Percentiles rank a stretch among this genome's conserved stretches.
Evolutionary conservation across 2,329 filamentous ascomycete species (phyloP).

Genomic region (Nigrograna mackinnonii): DNA sequence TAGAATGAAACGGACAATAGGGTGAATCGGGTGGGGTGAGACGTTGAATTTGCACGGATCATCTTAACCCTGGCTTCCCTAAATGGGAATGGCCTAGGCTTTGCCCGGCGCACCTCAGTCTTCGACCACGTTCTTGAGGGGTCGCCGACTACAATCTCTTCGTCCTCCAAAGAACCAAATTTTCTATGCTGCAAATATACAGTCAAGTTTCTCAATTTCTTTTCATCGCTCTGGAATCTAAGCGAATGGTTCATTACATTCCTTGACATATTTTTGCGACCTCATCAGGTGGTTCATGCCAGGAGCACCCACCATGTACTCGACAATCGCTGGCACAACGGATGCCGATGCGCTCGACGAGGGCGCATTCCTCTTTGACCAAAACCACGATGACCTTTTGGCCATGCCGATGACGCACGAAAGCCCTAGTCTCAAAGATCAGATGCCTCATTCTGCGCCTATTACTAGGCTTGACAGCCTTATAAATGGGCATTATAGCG

Average conservation of each 20-base stretch:
- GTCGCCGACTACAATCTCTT: conserved; percentile 20
- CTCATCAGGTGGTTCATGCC: conserved; percentile 33
- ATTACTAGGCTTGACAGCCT: conserved; percentile 39
- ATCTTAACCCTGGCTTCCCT: too few species aligned
- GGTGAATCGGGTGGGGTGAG: too few species aligned
- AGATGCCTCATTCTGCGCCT: conserved; percentile 23
- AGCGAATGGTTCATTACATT: conserved; percentile 24
- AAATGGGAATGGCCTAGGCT: too few species aligned
- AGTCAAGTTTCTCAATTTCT: conserved; percentile 14
- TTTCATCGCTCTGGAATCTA: conserved; percentile 13
- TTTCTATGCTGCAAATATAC: conserved; percentile 22
- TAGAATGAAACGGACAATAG: too few species aligned
- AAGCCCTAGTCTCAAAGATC: conserved; percentile 35
- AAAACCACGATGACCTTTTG: conserved; percentile 32
- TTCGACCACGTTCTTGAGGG: conserved; percentile 23
- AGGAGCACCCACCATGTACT: conserved; percentile 35
- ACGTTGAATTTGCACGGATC: too few species aligned
- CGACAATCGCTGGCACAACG: conserved; percentile 34
- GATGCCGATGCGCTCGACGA: conserved; percentile 38
- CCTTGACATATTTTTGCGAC: conserved; percentile 19
- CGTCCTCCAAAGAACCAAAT: conserved; percentile 34
- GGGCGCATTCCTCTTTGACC: conserved; percentile 37
- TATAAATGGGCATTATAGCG: conserved; percentile 37
- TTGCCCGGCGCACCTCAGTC: conserved; percentile 29
- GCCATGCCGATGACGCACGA: conserved; percentile 37